Base-by-base conservation (phyloP, 1,284 basidiomycete species). In the Tausonia pullulans region DNA sequence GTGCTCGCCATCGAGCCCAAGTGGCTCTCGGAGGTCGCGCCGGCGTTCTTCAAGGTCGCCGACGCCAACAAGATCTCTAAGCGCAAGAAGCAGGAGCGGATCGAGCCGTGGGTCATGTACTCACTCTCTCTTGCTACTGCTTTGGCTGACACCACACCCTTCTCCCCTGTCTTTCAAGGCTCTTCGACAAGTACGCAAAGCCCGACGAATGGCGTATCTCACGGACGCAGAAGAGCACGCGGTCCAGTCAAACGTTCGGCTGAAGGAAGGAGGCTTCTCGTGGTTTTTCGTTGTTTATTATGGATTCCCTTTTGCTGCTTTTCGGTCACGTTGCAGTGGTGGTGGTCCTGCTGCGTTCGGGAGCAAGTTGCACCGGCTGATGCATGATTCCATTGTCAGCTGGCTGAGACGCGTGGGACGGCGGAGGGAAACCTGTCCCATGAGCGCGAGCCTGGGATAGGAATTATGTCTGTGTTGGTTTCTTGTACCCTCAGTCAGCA, bases 1-100 rank as follows among this genome's bases (percentile, higher is more conserved):
- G 91, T 94, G 43, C 63, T 58, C 1, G 90, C 92, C 0, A 86
- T 99, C 67, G 96, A 98, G 74, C 94, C 96, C 2, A 96, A 97
- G 77, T 99, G 96, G 96, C 83, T 98, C 13, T 90, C 95, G 6
- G 95, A 98, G 74, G 94, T 97, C 39, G 95, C 96, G 10, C 95
- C 95, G 7, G 77, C 76, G 65, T 98, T 97, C 82, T 99, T 98
- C 87, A 88, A 89, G 76, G 88, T 96, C 55, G 93, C 95, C 2
- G 94, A 98, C 75, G 87, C 85, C 60, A 88, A 92, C 78, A 93
- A 93, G 77, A 95, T 98, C 77, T 94, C 90, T 72, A 97, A 97
- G 77, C 83, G 95, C 71, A 98, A 99, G 82, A 86, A 85, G 75
- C 87, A 93, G 74, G 95, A 98, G 80, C 97, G 94, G 83, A 95